A percentile compares a stretch with the other conserved stretches of the same genome.
These are phyloP conservation scores for Talaromyces liani DNA, from an alignment of 495 filamentous ascomycete species.

Conservation along the genomic window DNA sequence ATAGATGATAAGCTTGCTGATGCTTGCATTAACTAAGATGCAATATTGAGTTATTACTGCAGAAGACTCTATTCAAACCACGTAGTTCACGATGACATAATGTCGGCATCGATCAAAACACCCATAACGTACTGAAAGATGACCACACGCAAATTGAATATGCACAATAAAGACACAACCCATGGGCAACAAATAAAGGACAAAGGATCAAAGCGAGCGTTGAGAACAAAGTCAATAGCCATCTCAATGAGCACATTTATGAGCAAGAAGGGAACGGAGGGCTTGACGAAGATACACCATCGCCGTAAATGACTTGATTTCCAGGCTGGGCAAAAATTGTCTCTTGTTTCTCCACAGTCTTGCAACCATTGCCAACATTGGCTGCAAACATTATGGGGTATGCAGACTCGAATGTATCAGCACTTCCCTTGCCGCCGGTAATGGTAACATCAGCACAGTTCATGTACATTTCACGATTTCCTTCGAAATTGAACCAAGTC, in stretches of 20 bases:
- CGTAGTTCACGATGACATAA: background rate
- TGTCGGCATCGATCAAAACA: background rate
- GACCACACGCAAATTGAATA: background rate
- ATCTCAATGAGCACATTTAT: background rate
- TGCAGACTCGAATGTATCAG: slow-evolving; percentile 13
- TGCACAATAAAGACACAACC: background rate
- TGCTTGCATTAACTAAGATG: background rate
- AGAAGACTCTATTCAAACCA: background rate
- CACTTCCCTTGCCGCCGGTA: slow-evolving; percentile 27
- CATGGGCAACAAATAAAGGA: background rate
- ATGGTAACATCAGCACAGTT: slow-evolving; percentile 49
- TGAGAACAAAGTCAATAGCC: background rate
- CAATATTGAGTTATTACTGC: background rate
- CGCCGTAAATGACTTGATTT: background rate
- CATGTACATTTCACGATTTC: slow-evolving; percentile 57
- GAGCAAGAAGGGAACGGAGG: background rate
- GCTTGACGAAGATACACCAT: background rate
- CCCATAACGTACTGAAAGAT: background rate
- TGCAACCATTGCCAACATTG: slow-evolving; percentile 40
- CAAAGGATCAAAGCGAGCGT: background rate
- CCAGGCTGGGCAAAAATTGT: slow-evolving; percentile 17
- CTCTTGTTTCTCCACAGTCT: slow-evolving; percentile 21
- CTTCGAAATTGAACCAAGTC: slow-evolving; percentile 53
- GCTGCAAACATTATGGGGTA: slow-evolving; percentile 53
- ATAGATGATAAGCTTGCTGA: background rate